A percentile compares a stretch with the other conserved stretches of the same genome.
phyloP scores from a whole-genome alignment of 805 yeast species.

The Cyberlindnera subsufficiens region DNA sequence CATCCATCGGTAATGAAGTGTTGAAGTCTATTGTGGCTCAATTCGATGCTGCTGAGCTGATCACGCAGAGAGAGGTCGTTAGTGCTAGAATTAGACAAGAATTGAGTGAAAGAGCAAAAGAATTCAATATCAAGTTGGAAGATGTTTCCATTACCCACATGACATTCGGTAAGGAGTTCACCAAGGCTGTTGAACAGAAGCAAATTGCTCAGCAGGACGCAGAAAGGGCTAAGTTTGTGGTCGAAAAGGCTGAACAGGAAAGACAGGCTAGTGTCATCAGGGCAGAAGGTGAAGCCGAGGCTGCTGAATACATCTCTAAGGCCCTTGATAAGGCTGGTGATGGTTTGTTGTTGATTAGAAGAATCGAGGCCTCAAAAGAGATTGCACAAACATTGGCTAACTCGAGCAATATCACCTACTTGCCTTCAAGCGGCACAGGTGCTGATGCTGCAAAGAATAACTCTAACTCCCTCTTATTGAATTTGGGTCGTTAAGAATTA shows the following conservation, averaged over 20 bases:
- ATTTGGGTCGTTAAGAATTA: conserved; percentile 54
- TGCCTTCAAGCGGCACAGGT: conserved; percentile 54
- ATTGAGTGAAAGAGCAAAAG: conserved; percentile 72
- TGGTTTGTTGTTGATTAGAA: conserved; percentile 86
- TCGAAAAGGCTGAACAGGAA: conserved; percentile 96
- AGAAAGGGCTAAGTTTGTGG: conserved; percentile 88
- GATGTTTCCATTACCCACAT: conserved; percentile 97
- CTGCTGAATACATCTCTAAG: conserved; percentile 90
- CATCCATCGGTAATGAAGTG: conserved; percentile 90
- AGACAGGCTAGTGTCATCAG: conserved; percentile 90
- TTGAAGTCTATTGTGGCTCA: conserved; percentile 88
- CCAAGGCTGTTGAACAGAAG: conserved; percentile 97
- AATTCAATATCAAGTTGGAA: conserved; percentile 86
- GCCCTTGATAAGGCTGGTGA: conserved; percentile 94
- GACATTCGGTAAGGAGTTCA: conserved; percentile 95
- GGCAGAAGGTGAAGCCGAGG: conserved; percentile 99
- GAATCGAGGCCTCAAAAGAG: conserved; percentile 95
- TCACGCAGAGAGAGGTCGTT: conserved; percentile 94
- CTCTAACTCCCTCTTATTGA: conserved; percentile 55
- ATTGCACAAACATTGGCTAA: conserved; percentile 84
- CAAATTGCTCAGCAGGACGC: conserved; percentile 99
- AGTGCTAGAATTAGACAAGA: conserved; percentile 86
- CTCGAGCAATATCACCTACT: conserved; percentile 81
- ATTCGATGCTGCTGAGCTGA: conserved; percentile 93
- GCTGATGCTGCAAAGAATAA: conserved; percentile 23